Percentiles rank a stretch among this genome's conserved stretches.
Conservation (phyloP, 2,329 filamentous ascomycete genomes). For the Hypoxylon sp. region DNA sequence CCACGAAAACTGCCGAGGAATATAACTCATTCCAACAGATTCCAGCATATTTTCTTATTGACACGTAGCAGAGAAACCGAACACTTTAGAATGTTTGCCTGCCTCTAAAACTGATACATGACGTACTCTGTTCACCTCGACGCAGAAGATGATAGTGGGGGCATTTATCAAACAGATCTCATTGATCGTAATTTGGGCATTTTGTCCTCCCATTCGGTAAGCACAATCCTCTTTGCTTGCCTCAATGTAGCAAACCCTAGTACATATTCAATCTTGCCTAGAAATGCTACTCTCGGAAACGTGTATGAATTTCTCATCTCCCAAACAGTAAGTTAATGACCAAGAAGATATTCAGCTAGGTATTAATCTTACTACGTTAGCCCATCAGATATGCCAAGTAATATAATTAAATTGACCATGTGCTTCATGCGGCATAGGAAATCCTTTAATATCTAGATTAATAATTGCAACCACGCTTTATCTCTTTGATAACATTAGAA, state of each 20-base stretch:
- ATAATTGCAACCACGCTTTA: not conserved
- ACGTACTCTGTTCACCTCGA: not conserved
- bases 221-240: not conserved
- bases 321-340: not conserved
- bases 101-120: not conserved
- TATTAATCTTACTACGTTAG: too few species aligned
- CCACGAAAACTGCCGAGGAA: conserved; percentile 2
- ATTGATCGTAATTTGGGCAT: not conserved
- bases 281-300: not conserved
- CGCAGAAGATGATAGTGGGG: not conserved
- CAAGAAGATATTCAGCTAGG: not conserved
- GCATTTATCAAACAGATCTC: not conserved
- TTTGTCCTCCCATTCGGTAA: not conserved
- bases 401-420: not conserved
- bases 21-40: conserved; percentile 6
- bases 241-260: not conserved
- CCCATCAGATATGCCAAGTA: too few species aligned
- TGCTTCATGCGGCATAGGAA: not conserved
- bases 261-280: not conserved
- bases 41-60: conserved; percentile 4
- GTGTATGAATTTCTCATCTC: not conserved
- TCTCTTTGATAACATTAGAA: not conserved
- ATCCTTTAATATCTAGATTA: not conserved
- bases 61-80: conserved; percentile 26
- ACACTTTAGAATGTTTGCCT: not conserved